A percentile compares a stretch with the other conserved stretches of the same genome.
phyloP scores from a whole-genome alignment of 148 eudicot species.

The Vaccinium corymbosum region DNA sequence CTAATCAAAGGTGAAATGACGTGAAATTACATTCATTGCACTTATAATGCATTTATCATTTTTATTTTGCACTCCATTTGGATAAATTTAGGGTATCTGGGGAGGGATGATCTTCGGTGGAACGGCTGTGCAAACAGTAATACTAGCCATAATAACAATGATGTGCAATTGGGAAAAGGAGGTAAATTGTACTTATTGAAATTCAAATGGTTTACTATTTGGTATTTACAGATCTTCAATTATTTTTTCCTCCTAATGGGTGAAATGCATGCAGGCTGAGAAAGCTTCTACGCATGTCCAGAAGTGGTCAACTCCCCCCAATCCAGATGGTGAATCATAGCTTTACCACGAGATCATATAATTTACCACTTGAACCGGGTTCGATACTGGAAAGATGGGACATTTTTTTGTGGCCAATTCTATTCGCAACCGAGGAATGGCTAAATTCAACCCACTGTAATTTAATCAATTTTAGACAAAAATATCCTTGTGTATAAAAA shows the following conservation, averaged over 20 bases:
- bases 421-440: too few relatives aligned
- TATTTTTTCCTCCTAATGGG: background rate
- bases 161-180: conserved; percentile 58
- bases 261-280: conserved; percentile 21
- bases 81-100: conserved; percentile 48
- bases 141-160: conserved; percentile 32
- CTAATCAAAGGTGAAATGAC: background rate
- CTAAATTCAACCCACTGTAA: too few relatives aligned
- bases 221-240: background rate
- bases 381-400: too few relatives aligned
- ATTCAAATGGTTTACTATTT: background rate
- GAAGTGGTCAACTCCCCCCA: conserved; percentile 33
- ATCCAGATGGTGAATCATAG: conserved; percentile 9
- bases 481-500: too few relatives aligned
- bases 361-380: too few relatives aligned
- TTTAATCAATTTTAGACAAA: too few relatives aligned
- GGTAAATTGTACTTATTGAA: conserved; percentile 23
- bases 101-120: conserved; percentile 66
- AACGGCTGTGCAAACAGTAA: conserved; percentile 50
- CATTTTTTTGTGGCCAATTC: too few relatives aligned
- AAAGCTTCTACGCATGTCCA: conserved; percentile 29
- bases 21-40: background rate
- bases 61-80: background rate
- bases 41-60: background rate
- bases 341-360: background rate